phyloP scores from a whole-genome alignment of 495 filamentous ascomycete species.

The Aeminium ludgeri region DNA sequence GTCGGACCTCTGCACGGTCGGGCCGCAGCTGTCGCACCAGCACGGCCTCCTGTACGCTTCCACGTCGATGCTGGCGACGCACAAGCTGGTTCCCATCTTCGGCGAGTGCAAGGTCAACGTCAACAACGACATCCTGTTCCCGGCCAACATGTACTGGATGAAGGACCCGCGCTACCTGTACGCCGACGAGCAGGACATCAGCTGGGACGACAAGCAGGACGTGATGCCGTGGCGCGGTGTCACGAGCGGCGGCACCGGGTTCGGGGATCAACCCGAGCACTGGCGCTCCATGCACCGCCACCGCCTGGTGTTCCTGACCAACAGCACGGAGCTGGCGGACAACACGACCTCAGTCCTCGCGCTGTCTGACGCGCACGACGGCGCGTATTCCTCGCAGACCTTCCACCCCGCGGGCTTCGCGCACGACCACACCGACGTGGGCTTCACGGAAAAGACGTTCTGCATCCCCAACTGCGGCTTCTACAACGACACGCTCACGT shows the following conservation, averaged over 20 bases:
- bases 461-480: slow-evolving; percentile 46
- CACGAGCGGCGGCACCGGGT: slow-evolving; percentile 33
- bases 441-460: slow-evolving; percentile 21
- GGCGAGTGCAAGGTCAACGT: slow-evolving; percentile 50
- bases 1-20: slow-evolving; percentile 41
- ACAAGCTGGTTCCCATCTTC: slow-evolving; percentile 54
- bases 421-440: slow-evolving; percentile 34
- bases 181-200: slow-evolving; percentile 10
- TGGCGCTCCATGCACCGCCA: slow-evolving; percentile 41
- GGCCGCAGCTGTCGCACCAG: slow-evolving; percentile 48
- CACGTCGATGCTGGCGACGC: slow-evolving; percentile 40
- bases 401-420: slow-evolving; percentile 33
- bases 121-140: slow-evolving; percentile 36
- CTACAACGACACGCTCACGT: slow-evolving; percentile 23
- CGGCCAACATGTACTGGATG: slow-evolving; percentile 22
- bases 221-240: slow-evolving; percentile 21
- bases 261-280: slow-evolving; percentile 5
- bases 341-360: background rate
- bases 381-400: background rate
- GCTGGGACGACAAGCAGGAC: slow-evolving; percentile 18
- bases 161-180: slow-evolving; percentile 16
- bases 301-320: slow-evolving; percentile 35
- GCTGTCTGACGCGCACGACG: background rate
- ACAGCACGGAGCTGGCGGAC: slow-evolving; percentile 27
- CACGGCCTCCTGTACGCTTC: slow-evolving; percentile 54